Base-by-base conservation (phyloP, 257 asterid genomes). In the Solanum megistacrolobum region DNA sequence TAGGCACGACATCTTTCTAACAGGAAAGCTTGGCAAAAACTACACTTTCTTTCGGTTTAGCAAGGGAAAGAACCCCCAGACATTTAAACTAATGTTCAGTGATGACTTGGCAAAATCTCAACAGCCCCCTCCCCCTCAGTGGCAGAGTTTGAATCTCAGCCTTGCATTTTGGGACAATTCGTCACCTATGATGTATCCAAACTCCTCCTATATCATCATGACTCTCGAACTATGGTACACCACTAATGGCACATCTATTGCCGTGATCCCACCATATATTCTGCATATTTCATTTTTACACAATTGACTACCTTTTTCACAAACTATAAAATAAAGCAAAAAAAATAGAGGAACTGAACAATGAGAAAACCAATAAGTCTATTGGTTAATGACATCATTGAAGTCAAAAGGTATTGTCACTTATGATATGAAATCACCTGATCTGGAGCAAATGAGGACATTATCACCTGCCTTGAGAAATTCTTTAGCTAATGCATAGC, bases 401-500 rank as follows among this genome's bases (percentile, higher is more conserved):
- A 48, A 52, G 86, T 9, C 31, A 52, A 43, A 18, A 48, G 41
- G 31, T 48, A 46, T 31, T 86, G n/a, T 60, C 41, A 66, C 73
- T 46, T 46, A 10, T 38, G 10, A 83, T 21, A 75, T 21, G 62
- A 75, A 39, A 86, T 89, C 87, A 93, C 98, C 98, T 87, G 98
- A 92, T 93, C 99, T 93, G 41, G 99, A 97, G 93, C 99, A 96
- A 89, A 96, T 91, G 69, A 97, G 89, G 87, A 97, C 98, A 89
- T 91, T 96, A 91, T 97, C 99, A 71, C 98, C 98, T 62, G 95
- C 95, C 92, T 94, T 93, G 87, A 96, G 90, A 90, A 96, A 97
- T 88, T 96, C 98, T 89, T 93, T 93, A 32, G 98, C 99, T 89
- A 97, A 94, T 85, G 99, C 98, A 92, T 93, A 96, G 60, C 98